Base-by-base conservation (phyloP, 768 basidiomycete species). In the Leucosporidium scottii region DNA sequence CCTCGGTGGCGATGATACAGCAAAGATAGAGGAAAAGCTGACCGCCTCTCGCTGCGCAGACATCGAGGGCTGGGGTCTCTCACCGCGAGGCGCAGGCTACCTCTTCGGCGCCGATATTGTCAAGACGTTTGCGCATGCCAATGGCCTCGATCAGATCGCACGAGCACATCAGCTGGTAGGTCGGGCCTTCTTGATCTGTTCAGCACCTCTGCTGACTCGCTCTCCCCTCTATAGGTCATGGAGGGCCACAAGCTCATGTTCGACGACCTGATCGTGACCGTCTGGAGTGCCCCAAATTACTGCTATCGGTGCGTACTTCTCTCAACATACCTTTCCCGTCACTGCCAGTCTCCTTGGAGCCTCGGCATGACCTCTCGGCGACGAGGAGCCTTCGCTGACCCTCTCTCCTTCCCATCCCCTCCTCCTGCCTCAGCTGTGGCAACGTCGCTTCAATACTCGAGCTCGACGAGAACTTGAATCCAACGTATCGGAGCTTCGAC, bases 221-320 rank as follows among this genome's bases (percentile, higher is more conserved):
- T 34, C 44, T 25, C 23, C 9, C 13, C 44, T 85, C 47, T 18
- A 25, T 68, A 72, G 64, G 74, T 76, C 9, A 79, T 81, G 78
- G 80, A 81, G 69, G 80, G 80, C 1, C 80, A 78, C 80, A 97
- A 96, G 80, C 83, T 92, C 78, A 94, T 97, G 93, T 96, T 96
- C 75, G 93, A 98, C 79, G 82, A 85, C 61, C 87, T 85, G 54
- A 93, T 98, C 73, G 94, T 98, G 39, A 98, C 94, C 12, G 93
- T 98, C 50, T 98, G 94, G 93, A 91, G 89, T 74, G 93, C 93
- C 4, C 94, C 93, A 20, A 98, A 98, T 79, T 98, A 98, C 78
- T 97, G 94, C 79, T 97, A 97, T 79, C 83, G 93, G 90, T 94
- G 74, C 70, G 86, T 82, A 21, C 64, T 61, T 34, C 4, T 10